Conservation (phyloP, 495 filamentous ascomycete species). For the Aspergillus mulundensis region DNA sequence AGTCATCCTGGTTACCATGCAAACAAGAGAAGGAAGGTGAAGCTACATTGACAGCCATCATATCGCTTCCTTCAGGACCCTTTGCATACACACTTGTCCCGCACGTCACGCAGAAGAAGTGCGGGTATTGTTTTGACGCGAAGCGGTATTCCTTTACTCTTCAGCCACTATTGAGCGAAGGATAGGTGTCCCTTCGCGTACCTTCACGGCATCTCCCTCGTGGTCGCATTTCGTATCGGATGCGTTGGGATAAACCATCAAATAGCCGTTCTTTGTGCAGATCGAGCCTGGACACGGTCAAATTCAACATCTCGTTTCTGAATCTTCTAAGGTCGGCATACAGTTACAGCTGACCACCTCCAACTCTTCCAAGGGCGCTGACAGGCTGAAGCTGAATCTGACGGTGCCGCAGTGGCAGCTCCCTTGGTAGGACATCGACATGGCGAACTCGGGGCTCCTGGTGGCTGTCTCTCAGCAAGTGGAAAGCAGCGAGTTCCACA, state of each 20-base stretch:
- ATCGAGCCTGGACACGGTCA: constrained; percentile 24
- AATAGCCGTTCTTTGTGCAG: constrained; percentile 40
- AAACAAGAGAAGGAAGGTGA: not conserved
- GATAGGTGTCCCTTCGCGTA: too few species aligned
- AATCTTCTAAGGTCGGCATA: constrained; percentile 5
- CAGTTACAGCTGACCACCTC: constrained; percentile 37
- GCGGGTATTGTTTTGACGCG: constrained; percentile 28
- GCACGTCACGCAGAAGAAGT: constrained; percentile 41
- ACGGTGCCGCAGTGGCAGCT: constrained; percentile 35
- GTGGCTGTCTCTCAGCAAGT: too few species aligned
- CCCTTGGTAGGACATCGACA: constrained; percentile 17
- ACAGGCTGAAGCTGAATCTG: constrained; percentile 25
- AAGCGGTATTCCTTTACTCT: constrained; percentile 33
- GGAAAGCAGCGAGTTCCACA: too few species aligned
- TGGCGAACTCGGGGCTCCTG: too few species aligned
- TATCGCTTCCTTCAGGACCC: constrained; percentile 20
- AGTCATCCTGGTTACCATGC: not conserved
- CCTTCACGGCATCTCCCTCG: constrained; percentile 20
- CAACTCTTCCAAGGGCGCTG: constrained; percentile 22
- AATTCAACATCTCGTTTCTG: not conserved
- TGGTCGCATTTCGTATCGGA: constrained; percentile 24
- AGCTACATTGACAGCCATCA: constrained; percentile 38
- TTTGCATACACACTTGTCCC: constrained; percentile 35
- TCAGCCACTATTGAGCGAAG: not conserved
- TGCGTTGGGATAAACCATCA: constrained; percentile 33